Evolutionary conservation across 1,284 basidiomycete genomes (phyloP).

Genomic region (Microbotryomycetes sp.): DNA sequence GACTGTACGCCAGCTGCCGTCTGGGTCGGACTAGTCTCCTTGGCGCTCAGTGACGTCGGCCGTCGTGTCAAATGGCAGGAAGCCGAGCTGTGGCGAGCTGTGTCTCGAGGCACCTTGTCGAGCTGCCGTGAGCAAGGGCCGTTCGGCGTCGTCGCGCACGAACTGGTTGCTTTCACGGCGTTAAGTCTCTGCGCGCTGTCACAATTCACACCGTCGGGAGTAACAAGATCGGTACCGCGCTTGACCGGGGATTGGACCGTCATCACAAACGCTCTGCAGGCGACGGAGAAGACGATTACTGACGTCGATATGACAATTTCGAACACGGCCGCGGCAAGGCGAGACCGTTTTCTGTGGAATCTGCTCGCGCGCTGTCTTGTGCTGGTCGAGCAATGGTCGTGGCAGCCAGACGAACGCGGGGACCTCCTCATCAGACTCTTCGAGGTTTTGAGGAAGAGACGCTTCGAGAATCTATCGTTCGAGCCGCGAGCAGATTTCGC

Average conservation of each 20-base stretch:
- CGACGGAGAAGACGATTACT: conserved; percentile 45
- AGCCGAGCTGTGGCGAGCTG: conserved; percentile 44
- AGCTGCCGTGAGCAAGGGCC: conserved; percentile 33
- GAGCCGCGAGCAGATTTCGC: conserved; percentile 67
- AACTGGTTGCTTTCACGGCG: conserved; percentile 63
- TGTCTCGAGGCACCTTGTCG: conserved; percentile 40
- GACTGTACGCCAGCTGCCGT: conserved; percentile 53
- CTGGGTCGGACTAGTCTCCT: conserved; percentile 69
- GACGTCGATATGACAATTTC: conserved; percentile 50
- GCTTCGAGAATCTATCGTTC: conserved; percentile 66
- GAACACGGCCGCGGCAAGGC: conserved; percentile 50
- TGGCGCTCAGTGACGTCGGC: conserved; percentile 36
- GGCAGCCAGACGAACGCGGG: conserved; percentile 56
- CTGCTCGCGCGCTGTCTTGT: conserved; percentile 67
- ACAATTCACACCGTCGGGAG: conserved; percentile 66
- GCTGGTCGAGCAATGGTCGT: conserved; percentile 64
- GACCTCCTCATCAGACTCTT: conserved; percentile 62
- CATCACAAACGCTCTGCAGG: conserved; percentile 52
- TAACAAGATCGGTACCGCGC: conserved; percentile 45
- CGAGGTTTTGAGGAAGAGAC: conserved; percentile 70
- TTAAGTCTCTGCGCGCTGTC: conserved; percentile 66
- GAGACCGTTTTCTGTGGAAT: conserved; percentile 67
- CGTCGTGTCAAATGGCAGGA: conserved; percentile 32
- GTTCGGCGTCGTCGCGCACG: conserved; percentile 51
- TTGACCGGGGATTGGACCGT: conserved; percentile 63